These are phyloP conservation scores for Colletotrichum neosansevieriae DNA, from an alignment of 2,329 filamentous ascomycete genomes.

Conservation along the genomic window DNA sequence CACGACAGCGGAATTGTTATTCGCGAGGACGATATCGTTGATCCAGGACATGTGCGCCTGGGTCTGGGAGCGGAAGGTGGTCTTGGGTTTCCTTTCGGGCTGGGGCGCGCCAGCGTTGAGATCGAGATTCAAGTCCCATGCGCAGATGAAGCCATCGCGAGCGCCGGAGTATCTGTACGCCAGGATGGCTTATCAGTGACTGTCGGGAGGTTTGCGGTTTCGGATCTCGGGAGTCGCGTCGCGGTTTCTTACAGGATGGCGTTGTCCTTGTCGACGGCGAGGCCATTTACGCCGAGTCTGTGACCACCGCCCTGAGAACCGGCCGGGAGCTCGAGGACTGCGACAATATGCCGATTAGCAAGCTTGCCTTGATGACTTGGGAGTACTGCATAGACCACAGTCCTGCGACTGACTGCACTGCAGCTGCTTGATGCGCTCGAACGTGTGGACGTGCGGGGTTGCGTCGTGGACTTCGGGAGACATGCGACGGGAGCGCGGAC, in stretches of 20 bases:
- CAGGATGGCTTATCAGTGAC: slow-evolving; percentile 5
- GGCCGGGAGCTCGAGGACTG: slow-evolving; percentile 71
- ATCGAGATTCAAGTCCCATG: slow-evolving; percentile 89
- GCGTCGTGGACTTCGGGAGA: slow-evolving; percentile 11
- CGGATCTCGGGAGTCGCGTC: slow-evolving; percentile 11
- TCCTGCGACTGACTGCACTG: slow-evolving; percentile 3
- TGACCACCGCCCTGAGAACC: slow-evolving; percentile 77
- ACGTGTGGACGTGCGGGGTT: slow-evolving; percentile 27
- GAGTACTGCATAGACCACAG: background rate
- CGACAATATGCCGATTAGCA: slow-evolving; percentile 18
- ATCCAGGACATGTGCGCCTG: slow-evolving; percentile 95
- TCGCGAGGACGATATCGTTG: slow-evolving; percentile 88
- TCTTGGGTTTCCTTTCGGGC: slow-evolving; percentile 53
- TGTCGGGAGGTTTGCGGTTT: slow-evolving; percentile 22
- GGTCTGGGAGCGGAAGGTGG: slow-evolving; percentile 69
- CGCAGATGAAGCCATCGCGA: slow-evolving; percentile 94
- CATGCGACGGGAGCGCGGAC: slow-evolving; percentile 16
- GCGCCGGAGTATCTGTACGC: slow-evolving; percentile 87
- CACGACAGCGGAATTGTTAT: slow-evolving; percentile 82
- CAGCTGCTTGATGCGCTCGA: slow-evolving; percentile 10
- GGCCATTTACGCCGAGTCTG: slow-evolving; percentile 92
- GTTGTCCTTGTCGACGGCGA: slow-evolving; percentile 85
- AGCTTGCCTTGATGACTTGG: background rate
- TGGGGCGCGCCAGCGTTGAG: slow-evolving; percentile 54
- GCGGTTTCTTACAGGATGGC: slow-evolving; percentile 80